Evolutionary conservation across 2,329 filamentous ascomycete genomes (phyloP).

Genomic region (Fonsecaea multimorphosa): DNA sequence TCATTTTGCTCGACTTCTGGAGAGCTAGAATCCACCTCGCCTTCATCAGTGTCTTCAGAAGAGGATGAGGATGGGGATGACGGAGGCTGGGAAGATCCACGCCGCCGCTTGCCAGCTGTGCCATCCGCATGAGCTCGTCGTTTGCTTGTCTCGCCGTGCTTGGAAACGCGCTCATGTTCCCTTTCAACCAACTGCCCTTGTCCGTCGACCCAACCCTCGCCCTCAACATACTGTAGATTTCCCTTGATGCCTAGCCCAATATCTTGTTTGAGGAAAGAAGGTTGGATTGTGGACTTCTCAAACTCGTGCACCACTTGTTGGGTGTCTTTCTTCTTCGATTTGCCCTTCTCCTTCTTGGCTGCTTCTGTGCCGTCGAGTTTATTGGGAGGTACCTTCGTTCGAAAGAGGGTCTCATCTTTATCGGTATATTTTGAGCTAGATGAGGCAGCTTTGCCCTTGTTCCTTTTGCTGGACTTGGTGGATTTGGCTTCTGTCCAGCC

Average conservation of each 20-base stretch:
- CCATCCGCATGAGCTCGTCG: constrained; percentile 37
- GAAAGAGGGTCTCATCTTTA: constrained; percentile 81
- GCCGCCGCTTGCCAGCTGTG: background rate
- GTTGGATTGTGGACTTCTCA: constrained; percentile 79
- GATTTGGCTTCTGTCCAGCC: constrained; percentile 79
- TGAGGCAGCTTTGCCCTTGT: constrained; percentile 59
- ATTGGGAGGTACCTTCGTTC: constrained; percentile 74
- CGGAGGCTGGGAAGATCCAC: background rate
- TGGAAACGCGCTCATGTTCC: constrained; percentile 30
- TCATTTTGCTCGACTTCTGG: constrained; percentile 45
- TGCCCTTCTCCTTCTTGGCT: constrained; percentile 50
- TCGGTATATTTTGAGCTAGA: constrained; percentile 79
- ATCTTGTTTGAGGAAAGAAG: constrained; percentile 74
- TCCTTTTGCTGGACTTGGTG: constrained; percentile 53
- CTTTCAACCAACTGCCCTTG: constrained; percentile 75
- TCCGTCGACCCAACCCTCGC: constrained; percentile 85
- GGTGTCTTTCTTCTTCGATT: constrained; percentile 62
- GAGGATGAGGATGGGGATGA: constrained; percentile 29
- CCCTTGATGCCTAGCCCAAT: constrained; percentile 53
- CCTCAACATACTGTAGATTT: constrained; percentile 75
- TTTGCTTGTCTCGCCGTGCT: constrained; percentile 31
- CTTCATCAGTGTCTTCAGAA: constrained; percentile 42
- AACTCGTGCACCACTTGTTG: constrained; percentile 86
- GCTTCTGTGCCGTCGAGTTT: constrained; percentile 38
- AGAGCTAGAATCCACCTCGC: constrained; percentile 41